These are phyloP conservation scores for Lentinula raphanica DNA, from an alignment of 768 basidiomycete genomes.

Conservation along the genomic window DNA sequence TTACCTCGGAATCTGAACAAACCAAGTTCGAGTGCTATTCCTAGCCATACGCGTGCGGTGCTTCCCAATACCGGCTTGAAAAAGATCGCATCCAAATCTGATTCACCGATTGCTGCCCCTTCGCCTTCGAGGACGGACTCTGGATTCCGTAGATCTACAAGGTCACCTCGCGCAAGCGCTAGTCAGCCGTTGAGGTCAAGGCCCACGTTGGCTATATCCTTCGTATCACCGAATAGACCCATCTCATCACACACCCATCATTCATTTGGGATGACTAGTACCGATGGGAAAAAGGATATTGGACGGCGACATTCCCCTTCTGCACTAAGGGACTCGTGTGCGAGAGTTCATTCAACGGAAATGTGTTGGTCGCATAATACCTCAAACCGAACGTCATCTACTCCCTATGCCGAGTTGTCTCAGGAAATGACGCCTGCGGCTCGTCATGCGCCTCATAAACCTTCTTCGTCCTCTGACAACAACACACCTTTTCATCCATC, in stretches of 20 bases:
- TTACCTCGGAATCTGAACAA: neutral
- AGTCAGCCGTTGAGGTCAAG: neutral
- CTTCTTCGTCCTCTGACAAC: neutral
- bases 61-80: neutral
- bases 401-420: neutral
- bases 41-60: neutral
- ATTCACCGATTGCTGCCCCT: neutral
- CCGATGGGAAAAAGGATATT: neutral
- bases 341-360: neutral
- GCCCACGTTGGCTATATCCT: neutral
- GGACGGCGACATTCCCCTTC: neutral
- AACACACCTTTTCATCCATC: neutral
- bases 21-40: neutral
- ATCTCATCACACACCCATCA: neutral
- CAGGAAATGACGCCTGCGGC: neutral
- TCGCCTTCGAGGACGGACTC: neutral
- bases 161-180: neutral
- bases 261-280: neutral
- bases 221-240: neutral
- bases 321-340: too few relatives aligned
- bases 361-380: neutral
- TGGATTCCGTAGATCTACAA: neutral
- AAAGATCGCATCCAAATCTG: neutral
- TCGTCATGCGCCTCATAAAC: neutral
- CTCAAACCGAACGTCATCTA: neutral